These are phyloP conservation scores for Leccinellum rugosiceps DNA, from an alignment of 768 basidiomycete species.

Conservation along the genomic window DNA sequence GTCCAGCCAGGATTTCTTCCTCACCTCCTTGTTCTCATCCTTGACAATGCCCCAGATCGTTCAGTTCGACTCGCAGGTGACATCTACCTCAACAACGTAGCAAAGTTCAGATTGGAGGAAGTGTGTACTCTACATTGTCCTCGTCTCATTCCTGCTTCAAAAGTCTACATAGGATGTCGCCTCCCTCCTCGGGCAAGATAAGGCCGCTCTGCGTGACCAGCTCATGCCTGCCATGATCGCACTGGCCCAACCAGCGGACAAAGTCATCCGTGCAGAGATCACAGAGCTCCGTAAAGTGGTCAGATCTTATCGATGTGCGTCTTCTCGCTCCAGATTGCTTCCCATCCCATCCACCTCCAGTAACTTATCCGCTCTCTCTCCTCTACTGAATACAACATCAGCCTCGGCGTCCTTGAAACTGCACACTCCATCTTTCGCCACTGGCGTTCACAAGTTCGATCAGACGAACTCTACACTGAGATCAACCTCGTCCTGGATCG, in stretches of 20 bases:
- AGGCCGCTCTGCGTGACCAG: slow-evolving; percentile 63
- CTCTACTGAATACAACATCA: no score
- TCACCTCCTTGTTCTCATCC: slow-evolving; percentile 71
- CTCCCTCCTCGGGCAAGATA: slow-evolving; percentile 69
- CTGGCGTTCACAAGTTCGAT: no score
- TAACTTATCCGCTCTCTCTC: slow-evolving; percentile 91
- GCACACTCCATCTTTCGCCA: no score
- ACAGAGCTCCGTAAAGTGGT: slow-evolving; percentile 93
- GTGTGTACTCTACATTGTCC: no score
- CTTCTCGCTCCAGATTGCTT: neutral
- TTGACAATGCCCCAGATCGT: slow-evolving; percentile 58
- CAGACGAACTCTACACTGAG: no score
- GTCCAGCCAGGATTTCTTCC: slow-evolving; percentile 73
- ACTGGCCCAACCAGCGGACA: slow-evolving; percentile 71
- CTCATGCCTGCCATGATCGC: slow-evolving; percentile 91
- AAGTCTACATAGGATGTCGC: no score
- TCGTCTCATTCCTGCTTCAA: no score
- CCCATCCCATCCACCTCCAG: slow-evolving; percentile 39
- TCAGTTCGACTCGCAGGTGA: slow-evolving; percentile 78
- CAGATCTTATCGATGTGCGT: slow-evolving; percentile 85
- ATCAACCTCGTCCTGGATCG: no score
- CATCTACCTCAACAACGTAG: slow-evolving; percentile 93
- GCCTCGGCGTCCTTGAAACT: no score
- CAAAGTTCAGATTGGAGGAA: no score
- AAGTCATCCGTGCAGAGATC: slow-evolving; percentile 74